A percentile compares a stretch with the other conserved stretches of the same genome.
Evolutionary conservation across 305 asterid species (phyloP).

Genomic region (Fraxinus angustifolia): DNA sequence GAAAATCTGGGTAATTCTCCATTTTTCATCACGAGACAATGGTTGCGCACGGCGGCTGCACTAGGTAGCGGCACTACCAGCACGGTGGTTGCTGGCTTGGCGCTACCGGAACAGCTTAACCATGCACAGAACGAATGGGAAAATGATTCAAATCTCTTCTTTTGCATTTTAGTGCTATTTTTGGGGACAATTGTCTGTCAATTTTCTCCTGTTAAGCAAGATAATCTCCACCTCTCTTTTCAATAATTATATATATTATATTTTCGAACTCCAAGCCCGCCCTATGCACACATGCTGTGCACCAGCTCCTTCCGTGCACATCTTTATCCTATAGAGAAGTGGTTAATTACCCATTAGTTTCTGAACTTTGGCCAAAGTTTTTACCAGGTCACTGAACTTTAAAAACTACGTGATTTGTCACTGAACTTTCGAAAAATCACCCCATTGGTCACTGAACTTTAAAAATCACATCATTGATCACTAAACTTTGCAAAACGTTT

Average conservation of each 20-base stretch:
- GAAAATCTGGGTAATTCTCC: slow-evolving; percentile 14
- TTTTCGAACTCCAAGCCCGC: background rate
- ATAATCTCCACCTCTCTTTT: background rate
- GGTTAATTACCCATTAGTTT: no score
- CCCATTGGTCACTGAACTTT: no score
- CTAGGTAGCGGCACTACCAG: background rate
- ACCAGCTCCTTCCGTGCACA: background rate
- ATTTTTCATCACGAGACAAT: background rate
- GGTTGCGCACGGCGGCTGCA: slow-evolving; percentile 14
- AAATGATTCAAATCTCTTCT: background rate
- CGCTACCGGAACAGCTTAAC: background rate
- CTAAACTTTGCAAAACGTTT: no score
- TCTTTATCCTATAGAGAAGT: background rate
- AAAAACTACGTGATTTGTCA: no score
- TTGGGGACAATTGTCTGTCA: slow-evolving; percentile 3
- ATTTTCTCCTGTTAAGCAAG: background rate
- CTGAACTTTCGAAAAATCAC: no score
- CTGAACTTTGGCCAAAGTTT: no score
- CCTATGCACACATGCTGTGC: background rate
- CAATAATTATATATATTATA: background rate
- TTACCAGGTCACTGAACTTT: no score
- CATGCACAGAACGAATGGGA: background rate
- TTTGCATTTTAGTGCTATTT: background rate
- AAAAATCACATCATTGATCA: no score
- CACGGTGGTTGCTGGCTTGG: background rate